Evolutionary conservation across 495 filamentous ascomycete genomes (phyloP), one percentile per base, ranked within the genome.

Genomic region (Penicillium angulare): DNA sequence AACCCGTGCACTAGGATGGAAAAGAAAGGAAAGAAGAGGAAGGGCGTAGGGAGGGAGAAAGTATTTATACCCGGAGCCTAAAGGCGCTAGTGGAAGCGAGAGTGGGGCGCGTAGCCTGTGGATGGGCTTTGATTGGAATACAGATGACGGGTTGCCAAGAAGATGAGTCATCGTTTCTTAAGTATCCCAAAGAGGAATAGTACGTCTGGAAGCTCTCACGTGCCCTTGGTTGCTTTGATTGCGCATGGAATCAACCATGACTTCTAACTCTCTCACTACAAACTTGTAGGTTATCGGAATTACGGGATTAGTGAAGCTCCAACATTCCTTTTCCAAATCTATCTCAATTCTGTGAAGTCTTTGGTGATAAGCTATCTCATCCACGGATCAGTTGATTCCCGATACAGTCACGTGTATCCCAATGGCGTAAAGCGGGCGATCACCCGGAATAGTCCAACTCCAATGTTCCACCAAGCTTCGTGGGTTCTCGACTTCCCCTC

Each of bases 1-100:
- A 73, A 74, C 75, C 75, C 74, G 61, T 77, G 75, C 75, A 79
- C 75, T 61, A 74, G 73, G 72, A 77, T 77, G 64, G 49, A 65
- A 55, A 74, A 67, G 50, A 64, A 76, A 76, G 66, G 56, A 63
- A 69, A 59, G 15, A 70, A 73, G 61, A 60, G 63, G 22, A 53
- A 48, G 15, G 47, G 35, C 7, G 22, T 53, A 29, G 38, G 47
- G 22, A 2, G 15, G 7, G 6, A 3, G 17, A 2, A 24, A 50
- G 40, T 66, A 67, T 69, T 71, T 52, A 53, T 43, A 43, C 20
- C 41, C 47, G 36, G 2, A 0, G 12, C 8, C 32, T 35, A 42
- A n/a, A 0, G 5, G 53, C 68, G 61, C 69, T 72, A 71, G 57
- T 22, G 42, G 57, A 66, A 66, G 64, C 65, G 65, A 69, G 60